Evolutionary conservation across 176 grass and related monocot genomes (phyloP), one percentile per base, ranked within the genome.

Genomic region (Avena insularis): DNA sequence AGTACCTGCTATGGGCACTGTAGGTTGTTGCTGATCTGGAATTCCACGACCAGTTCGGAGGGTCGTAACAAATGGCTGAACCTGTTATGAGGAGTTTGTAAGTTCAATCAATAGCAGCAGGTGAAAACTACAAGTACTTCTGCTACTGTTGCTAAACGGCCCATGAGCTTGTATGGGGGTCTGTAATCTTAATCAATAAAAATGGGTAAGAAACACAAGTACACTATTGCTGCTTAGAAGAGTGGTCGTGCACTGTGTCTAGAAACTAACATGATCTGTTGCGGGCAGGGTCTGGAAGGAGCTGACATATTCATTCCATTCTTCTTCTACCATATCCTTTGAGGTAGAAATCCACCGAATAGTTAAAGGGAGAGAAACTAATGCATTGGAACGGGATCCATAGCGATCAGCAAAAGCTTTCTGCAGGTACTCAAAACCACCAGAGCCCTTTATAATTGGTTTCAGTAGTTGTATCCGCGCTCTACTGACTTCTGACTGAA

Each of bases 401-500:
- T 91, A 98, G 23, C 67, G 92, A 79, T 95, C 92, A 72, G 84
- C 38, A 86, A 98, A 98, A 81, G 93, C 87, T 61, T 92, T 95
- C 82, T 92, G 93, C 68, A 98, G 86, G 72, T 98, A 98, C 54
- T 96, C 93, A 45, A 94, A 79, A 88, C 96, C 96, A 33, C 86
- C 93, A 46, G 91, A 90, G 43, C 93, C 93, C 82, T 94, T 95
- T 76, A 98, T 89, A 66, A 98, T 90, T 71, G 92, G 90, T 90
- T 96, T 87, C 50, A 92, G 56, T 76, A 94, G 75, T 66, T 91
- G 89, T 85, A 96, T 92, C 12, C 87, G 93, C 53, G 93, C 89
- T 83, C 90, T 92, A 85, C 90, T 92, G 27, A 96, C 79, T 78
- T 98, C 92, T 81, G 70, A 82, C 48, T 95, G 94, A 86, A 98